A percentile compares a stretch with the other conserved stretches of the same genome.
Conservation (phyloP, 2,329 filamentous ascomycete genomes). For the Chaetothyriales sp. region DNA sequence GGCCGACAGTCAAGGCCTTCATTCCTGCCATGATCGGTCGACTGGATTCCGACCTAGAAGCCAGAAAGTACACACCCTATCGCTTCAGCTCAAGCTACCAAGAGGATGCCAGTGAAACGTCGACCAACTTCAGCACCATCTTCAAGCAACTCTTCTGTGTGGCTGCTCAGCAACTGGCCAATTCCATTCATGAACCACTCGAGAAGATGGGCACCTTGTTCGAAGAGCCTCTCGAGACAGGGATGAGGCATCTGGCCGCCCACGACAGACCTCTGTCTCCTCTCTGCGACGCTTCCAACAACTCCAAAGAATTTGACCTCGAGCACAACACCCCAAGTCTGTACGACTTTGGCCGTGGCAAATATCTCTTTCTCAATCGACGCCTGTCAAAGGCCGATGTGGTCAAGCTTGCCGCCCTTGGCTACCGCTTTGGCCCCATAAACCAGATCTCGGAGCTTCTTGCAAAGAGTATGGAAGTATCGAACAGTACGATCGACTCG, state of each 20-base stretch:
- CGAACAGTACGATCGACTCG: slow-evolving; percentile 44
- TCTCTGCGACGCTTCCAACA: slow-evolving; percentile 12
- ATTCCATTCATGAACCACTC: slow-evolving; percentile 49
- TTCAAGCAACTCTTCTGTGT: slow-evolving; percentile 77
- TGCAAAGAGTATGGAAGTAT: slow-evolving; percentile 60
- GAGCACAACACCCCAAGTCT: not conserved
- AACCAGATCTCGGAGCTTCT: slow-evolving; percentile 56
- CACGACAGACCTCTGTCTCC: not conserved
- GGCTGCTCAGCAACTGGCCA: slow-evolving; percentile 60
- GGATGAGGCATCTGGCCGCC: slow-evolving; percentile 19
- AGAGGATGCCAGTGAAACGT: slow-evolving; percentile 8
- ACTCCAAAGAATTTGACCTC: slow-evolving; percentile 19
- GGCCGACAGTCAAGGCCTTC: slow-evolving; percentile 54
- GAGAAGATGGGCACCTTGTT: slow-evolving; percentile 55
- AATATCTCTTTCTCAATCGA: slow-evolving; percentile 67
- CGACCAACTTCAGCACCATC: slow-evolving; percentile 58
- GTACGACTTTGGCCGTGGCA: slow-evolving; percentile 50
- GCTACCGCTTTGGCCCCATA: slow-evolving; percentile 64
- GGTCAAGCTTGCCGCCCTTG: slow-evolving; percentile 51
- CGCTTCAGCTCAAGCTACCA: slow-evolving; percentile 18
- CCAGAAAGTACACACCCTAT: slow-evolving; percentile 10
- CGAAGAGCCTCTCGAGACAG: slow-evolving; percentile 61
- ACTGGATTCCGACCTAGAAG: slow-evolving; percentile 40
- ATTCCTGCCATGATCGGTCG: slow-evolving; percentile 61
- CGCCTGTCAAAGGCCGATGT: slow-evolving; percentile 46